phyloP scores from a whole-genome alignment of 148 eudicot species.

The Vaccinium corymbosum region DNA sequence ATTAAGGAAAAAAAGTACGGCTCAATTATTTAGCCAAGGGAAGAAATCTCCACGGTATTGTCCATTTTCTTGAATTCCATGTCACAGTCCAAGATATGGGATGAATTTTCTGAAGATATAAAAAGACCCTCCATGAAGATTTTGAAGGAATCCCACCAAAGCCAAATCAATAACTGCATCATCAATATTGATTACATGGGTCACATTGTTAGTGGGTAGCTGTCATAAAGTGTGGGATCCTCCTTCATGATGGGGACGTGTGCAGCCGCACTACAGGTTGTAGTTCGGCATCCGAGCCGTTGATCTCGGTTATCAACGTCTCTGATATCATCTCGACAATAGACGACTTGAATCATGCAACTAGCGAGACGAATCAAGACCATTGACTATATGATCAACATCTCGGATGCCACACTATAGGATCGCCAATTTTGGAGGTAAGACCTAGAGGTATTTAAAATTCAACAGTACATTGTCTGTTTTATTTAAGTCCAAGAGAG shows the following conservation, averaged over 20 bases:
- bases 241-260: background rate
- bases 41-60: constrained; percentile 1
- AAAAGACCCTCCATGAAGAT: constrained; percentile 14
- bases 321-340: too few relatives aligned
- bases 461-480: constrained; percentile 18
- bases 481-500: constrained; percentile 13
- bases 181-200: constrained; percentile 10
- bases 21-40: background rate
- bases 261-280: too few relatives aligned
- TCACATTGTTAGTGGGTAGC: constrained; percentile 22
- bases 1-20: too few relatives aligned
- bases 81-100: constrained; percentile 27
- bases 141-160: constrained; percentile 21
- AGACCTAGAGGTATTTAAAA: background rate
- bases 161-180: constrained; percentile 27
- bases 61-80: constrained; percentile 25
- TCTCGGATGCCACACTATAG: too few relatives aligned
- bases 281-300: too few relatives aligned
- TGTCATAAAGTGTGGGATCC: constrained; percentile 31
- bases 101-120: constrained; percentile 16
- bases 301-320: too few relatives aligned
- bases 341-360: too few relatives aligned
- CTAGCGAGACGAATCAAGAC: too few relatives aligned
- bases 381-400: too few relatives aligned
- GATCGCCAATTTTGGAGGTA: background rate